phyloP scores from a whole-genome alignment of 2,329 filamentous ascomycete genomes.

The Neocucurbitaria cava region DNA sequence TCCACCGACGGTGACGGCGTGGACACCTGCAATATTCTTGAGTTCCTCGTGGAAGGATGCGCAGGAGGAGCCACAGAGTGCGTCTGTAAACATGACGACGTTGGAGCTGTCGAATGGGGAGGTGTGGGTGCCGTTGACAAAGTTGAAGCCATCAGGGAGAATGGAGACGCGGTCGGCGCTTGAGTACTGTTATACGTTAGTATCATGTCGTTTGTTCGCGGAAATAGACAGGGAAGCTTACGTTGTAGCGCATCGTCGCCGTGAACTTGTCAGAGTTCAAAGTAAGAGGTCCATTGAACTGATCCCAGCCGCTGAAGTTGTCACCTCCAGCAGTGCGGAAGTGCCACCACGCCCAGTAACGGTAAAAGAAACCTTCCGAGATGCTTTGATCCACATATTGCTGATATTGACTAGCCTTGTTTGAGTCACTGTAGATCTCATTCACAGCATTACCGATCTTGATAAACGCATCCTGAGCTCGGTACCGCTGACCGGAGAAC shows the following conservation, averaged over 20 bases:
- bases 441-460: constrained; percentile 30
- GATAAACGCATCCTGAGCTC: constrained; percentile 22
- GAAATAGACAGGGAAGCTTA: constrained; percentile 11
- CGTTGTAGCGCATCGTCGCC: constrained; percentile 40
- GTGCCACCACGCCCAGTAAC: constrained; percentile 32
- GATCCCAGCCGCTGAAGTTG: constrained; percentile 52
- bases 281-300: constrained; percentile 51
- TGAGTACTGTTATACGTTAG: constrained; percentile 21
- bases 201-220: not conserved
- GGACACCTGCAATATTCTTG: constrained; percentile 59
- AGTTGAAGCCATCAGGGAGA: constrained; percentile 17
- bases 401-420: constrained; percentile 10
- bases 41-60: constrained; percentile 63
- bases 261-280: constrained; percentile 49
- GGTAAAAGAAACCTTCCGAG: constrained; percentile 17
- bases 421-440: constrained; percentile 26
- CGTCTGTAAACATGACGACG: constrained; percentile 58
- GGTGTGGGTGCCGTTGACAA: constrained; percentile 26
- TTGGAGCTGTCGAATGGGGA: constrained; percentile 48
- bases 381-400: constrained; percentile 3
- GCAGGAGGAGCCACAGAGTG: constrained; percentile 65
- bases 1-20: constrained; percentile 65
- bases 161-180: constrained; percentile 27
- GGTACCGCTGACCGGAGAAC: constrained; percentile 41
- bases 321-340: constrained; percentile 33